phyloP scores from a whole-genome alignment of 306 rosid species.

The Pterocarpus santalinus region DNA sequence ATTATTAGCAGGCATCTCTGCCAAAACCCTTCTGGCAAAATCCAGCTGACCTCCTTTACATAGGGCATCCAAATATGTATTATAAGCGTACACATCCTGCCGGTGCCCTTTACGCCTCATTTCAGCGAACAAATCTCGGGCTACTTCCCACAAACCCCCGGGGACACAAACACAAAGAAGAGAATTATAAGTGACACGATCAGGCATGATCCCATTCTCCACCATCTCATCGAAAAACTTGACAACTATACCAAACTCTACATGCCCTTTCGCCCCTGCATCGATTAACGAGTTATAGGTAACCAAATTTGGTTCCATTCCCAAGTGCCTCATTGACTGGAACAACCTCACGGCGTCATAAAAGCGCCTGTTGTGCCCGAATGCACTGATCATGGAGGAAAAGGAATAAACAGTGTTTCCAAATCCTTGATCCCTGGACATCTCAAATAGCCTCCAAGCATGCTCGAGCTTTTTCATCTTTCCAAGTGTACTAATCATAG shows the following conservation, averaged over 20 bases:
- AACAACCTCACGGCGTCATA: slow-evolving; percentile 66
- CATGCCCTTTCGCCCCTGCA: slow-evolving; percentile 84
- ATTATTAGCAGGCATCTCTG: slow-evolving; percentile 72
- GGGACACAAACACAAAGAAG: slow-evolving; percentile 83
- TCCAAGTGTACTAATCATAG: slow-evolving; percentile 92
- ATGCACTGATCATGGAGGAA: slow-evolving; percentile 86
- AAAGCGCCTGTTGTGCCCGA: slow-evolving; percentile 75
- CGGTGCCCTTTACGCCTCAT: slow-evolving; percentile 74
- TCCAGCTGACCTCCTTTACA: slow-evolving; percentile 93
- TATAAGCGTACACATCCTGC: slow-evolving; percentile 83
- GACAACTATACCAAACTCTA: slow-evolving; percentile 69
- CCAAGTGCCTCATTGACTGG: slow-evolving; percentile 68
- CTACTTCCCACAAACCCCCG: slow-evolving; percentile 85
- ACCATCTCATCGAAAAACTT: slow-evolving; percentile 79
- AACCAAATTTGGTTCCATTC: slow-evolving; percentile 83
- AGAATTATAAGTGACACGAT: slow-evolving; percentile 84
- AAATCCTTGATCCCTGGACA: slow-evolving; percentile 69
- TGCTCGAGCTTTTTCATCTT: slow-evolving; percentile 80
- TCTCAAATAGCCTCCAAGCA: slow-evolving; percentile 68
- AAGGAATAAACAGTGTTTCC: slow-evolving; percentile 83
- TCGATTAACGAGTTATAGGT: slow-evolving; percentile 90
- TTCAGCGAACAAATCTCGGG: slow-evolving; percentile 68
- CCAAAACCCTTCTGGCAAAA: slow-evolving; percentile 71
- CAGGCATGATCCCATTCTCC: slow-evolving; percentile 68
- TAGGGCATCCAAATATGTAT: slow-evolving; percentile 84